Conservation (phyloP, 768 basidiomycete genomes). For the Amanita exitialis region DNA sequence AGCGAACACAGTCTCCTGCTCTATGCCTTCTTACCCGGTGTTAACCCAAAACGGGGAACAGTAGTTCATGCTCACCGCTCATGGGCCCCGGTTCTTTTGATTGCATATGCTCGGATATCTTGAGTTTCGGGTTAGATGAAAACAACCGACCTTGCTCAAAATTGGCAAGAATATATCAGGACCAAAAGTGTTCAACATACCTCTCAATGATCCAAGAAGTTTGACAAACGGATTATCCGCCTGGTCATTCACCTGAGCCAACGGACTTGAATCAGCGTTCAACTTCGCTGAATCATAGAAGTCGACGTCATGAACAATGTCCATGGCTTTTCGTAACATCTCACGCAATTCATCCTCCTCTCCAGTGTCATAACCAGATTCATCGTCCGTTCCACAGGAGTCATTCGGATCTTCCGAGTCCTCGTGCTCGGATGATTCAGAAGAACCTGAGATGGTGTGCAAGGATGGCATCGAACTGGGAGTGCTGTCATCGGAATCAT, state of each 20-base stretch:
- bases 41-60: neutral
- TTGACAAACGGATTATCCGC: constrained; percentile 75
- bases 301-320: constrained; percentile 49
- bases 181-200: constrained; percentile 20
- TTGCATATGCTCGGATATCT: constrained; percentile 18
- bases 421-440: constrained; percentile 40
- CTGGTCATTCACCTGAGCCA: constrained; percentile 33
- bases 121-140: constrained; percentile 31
- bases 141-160: constrained; percentile 51
- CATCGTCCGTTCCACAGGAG: constrained; percentile 17
- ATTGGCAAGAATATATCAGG: neutral
- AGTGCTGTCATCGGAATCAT: constrained; percentile 27
- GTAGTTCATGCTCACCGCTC: neutral
- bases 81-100: constrained; percentile 10
- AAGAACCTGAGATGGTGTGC: constrained; percentile 55
- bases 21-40: neutral
- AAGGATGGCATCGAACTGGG: constrained; percentile 58
- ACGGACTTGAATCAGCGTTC: constrained; percentile 31
- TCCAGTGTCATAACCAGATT: constrained; percentile 22
- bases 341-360: constrained; percentile 33
- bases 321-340: constrained; percentile 64
- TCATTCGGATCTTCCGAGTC: constrained; percentile 28
- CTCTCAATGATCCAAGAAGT: constrained; percentile 64
- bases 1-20: constrained; percentile 15
- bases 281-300: constrained; percentile 38